These are phyloP conservation scores for Bolboschoenus planiculmis DNA, from an alignment of 176 grass and related monocot species.

Conservation along the genomic window DNA sequence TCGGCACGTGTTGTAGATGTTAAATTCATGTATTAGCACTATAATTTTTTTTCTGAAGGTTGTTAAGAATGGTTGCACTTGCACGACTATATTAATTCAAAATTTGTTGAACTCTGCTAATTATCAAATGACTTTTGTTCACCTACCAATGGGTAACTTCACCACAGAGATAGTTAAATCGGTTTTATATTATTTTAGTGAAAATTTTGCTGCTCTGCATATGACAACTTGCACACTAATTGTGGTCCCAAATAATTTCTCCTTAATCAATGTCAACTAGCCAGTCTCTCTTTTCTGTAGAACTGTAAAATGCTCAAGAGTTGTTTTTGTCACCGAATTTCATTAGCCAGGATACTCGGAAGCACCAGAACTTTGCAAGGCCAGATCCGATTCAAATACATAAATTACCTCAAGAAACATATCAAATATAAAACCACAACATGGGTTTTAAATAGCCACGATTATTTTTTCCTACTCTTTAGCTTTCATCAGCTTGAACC, in stretches of 20 bases:
- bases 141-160: neutral
- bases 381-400: neutral
- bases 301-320: neutral
- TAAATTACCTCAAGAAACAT: neutral
- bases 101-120: neutral
- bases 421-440: neutral
- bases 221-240: too few relatives aligned
- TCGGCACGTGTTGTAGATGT: neutral
- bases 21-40: neutral
- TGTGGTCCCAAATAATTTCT: too few relatives aligned
- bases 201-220: too few relatives aligned
- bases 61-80: neutral
- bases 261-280: too few relatives aligned
- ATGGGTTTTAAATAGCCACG: neutral
- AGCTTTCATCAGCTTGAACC: slow-evolving; percentile 37
- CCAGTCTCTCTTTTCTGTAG: neutral
- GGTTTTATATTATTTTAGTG: too few relatives aligned
- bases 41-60: neutral
- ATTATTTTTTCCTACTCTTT: neutral
- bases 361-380: neutral
- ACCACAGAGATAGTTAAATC: neutral
- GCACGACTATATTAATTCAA: neutral
- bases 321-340: neutral
- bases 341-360: neutral
- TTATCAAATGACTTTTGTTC: neutral